phyloP scores from a whole-genome alignment of 164 flowering plant species.

The Vitis riparia region DNA sequence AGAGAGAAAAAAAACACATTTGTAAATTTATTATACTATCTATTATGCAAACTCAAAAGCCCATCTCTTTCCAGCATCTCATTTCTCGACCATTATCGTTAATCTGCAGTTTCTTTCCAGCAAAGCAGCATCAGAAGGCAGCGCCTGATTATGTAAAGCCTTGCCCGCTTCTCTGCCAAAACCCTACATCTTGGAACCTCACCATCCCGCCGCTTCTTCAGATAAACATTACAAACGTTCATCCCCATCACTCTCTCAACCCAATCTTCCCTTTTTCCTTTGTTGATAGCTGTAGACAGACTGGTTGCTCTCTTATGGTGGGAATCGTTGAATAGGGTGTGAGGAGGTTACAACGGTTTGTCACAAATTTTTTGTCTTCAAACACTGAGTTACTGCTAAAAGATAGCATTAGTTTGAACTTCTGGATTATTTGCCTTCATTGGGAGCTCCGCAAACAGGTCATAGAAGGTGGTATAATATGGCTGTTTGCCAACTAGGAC shows the following conservation, averaged over 20 bases:
- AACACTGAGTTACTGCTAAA: conserved; percentile 9
- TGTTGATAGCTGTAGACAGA: conserved; percentile 1
- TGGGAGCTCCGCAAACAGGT: conserved; percentile 6
- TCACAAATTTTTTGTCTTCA: conserved; percentile 17
- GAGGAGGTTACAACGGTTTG: conserved; percentile 21
- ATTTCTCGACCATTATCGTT: conserved; percentile 2
- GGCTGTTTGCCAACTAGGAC: too few relatives aligned
- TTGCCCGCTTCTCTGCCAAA: conserved; percentile 17
- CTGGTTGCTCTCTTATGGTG: background rate
- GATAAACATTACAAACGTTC: background rate
- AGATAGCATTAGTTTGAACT: background rate
- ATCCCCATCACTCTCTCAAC: background rate
- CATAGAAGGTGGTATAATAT: background rate
- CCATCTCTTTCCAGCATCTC: background rate
- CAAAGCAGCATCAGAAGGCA: conserved; percentile 25
- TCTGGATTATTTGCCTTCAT: conserved; percentile 5
- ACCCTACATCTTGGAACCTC: conserved; percentile 1
- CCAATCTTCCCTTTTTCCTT: too few relatives aligned
- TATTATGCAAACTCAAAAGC: background rate
- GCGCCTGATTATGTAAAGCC: conserved; percentile 21
- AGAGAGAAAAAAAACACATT: background rate
- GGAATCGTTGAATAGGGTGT: background rate
- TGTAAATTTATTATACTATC: background rate
- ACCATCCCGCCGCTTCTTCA: background rate
- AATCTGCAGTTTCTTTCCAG: conserved; percentile 24